Conservation (phyloP, 2,329 filamentous ascomycete genomes). For the Curvularia spicifera region DNA sequence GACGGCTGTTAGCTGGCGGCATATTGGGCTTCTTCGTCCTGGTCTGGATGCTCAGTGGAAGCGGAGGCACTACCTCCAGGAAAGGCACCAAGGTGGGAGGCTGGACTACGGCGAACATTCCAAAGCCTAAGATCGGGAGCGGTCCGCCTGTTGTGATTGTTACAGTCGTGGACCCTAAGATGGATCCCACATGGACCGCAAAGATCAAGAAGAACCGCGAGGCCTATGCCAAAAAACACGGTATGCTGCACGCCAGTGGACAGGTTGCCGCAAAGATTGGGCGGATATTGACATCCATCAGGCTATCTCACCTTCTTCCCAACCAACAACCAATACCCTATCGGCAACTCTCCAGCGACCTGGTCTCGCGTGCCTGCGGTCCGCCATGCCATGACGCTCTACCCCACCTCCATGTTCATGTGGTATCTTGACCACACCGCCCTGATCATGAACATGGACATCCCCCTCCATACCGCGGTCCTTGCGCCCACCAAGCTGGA, state of each 20-base stretch:
- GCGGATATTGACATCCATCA: constrained; percentile 47
- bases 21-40: constrained; percentile 62
- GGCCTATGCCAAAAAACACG: constrained; percentile 84
- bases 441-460: constrained; percentile 82
- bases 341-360: constrained; percentile 61
- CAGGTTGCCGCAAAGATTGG: neutral
- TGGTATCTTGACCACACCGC: constrained; percentile 88
- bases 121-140: constrained; percentile 52
- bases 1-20: constrained; percentile 61
- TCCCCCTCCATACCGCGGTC: constrained; percentile 73
- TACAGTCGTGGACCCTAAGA: constrained; percentile 76
- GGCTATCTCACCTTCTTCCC: constrained; percentile 88
- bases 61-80: constrained; percentile 28
- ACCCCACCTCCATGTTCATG: constrained; percentile 78
- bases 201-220: constrained; percentile 81
- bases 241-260: constrained; percentile 53
- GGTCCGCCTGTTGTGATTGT: constrained; percentile 73
- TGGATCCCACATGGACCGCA: constrained; percentile 71
- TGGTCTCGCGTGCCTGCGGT: constrained; percentile 85
- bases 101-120: constrained; percentile 26
- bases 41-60: constrained; percentile 46
- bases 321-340: constrained; percentile 75
- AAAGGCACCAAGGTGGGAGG: constrained; percentile 16
- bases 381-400: constrained; percentile 83
- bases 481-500: constrained; percentile 73